Conservation (phyloP, 768 basidiomycete genomes). For the Thelephora aurantiotincta region DNA sequence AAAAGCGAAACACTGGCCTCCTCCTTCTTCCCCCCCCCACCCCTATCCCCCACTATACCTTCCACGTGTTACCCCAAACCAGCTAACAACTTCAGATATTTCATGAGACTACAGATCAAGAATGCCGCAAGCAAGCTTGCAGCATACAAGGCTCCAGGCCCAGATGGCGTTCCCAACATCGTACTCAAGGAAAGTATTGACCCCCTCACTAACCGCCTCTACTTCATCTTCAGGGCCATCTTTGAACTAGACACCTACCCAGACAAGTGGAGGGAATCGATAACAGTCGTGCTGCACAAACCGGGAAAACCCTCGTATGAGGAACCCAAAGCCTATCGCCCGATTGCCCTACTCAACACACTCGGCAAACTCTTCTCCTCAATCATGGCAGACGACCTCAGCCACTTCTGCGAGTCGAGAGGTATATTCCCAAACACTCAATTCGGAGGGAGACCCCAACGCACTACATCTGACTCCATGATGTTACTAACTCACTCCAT, state of each 20-base stretch:
- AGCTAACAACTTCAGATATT: conserved; percentile 5
- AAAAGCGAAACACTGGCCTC: conserved; percentile 9
- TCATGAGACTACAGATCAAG: conserved; percentile 17
- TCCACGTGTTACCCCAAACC: conserved; percentile 16
- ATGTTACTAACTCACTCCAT: conserved; percentile 12
- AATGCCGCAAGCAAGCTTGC: conserved; percentile 14
- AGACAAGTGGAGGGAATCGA: conserved; percentile 13
- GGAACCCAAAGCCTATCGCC: conserved; percentile 18
- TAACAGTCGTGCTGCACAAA: conserved; percentile 19
- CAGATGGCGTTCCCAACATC: conserved; percentile 17
- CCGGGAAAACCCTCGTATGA: conserved; percentile 21
- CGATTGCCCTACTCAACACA: conserved; percentile 18
- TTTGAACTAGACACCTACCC: conserved; percentile 14
- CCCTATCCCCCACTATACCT: not conserved
- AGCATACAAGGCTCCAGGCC: conserved; percentile 21
- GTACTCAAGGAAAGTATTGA: conserved; percentile 16
- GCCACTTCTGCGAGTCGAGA: conserved; percentile 1
- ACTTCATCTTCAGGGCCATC: conserved; percentile 16
- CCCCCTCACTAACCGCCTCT: conserved; percentile 14
- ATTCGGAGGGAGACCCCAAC: conserved; percentile 13
- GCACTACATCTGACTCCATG: conserved; percentile 14
- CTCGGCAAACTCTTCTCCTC: conserved; percentile 13
- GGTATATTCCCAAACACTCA: conserved; percentile 9
- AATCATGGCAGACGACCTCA: conserved; percentile 9
- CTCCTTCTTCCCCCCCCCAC: conserved; percentile 19